phyloP scores from a whole-genome alignment of 176 grass and related monocot genomes.

The Juncus effusus region DNA sequence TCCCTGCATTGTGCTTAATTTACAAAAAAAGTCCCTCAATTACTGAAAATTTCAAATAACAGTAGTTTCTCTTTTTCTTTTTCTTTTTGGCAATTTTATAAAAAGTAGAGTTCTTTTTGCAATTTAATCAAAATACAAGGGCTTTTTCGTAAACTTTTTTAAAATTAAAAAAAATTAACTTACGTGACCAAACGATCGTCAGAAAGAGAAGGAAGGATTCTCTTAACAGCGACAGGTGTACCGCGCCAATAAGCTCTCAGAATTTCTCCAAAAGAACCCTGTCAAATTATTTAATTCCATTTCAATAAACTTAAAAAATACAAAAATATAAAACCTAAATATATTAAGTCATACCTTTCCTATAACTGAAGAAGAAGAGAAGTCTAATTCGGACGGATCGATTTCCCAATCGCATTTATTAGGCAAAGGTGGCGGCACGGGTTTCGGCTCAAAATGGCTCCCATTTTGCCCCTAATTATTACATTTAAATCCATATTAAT shows the following conservation, averaged over 20 bases:
- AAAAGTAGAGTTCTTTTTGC: no score
- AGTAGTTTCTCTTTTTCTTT: no score
- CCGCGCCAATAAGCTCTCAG: constrained; percentile 98
- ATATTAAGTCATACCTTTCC: constrained; percentile 59
- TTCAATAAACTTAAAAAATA: constrained; percentile 12
- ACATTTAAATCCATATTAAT: not conserved
- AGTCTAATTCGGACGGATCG: constrained; percentile 88
- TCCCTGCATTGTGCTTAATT: no score
- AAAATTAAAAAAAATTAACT: constrained; percentile 35
- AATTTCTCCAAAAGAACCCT: constrained; percentile 99
- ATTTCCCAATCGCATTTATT: constrained; percentile 99
- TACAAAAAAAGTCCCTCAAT: no score
- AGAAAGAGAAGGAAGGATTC: constrained; percentile 97
- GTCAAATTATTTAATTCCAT: constrained; percentile 14
- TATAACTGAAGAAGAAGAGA: constrained; percentile 55
- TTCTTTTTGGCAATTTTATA: no score
- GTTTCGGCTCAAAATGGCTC: constrained; percentile 97
- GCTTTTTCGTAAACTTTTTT: not conserved
- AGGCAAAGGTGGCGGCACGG: constrained; percentile 90
- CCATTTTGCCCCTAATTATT: constrained; percentile 76
- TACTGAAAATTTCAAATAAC: no score
- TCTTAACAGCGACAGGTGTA: constrained; percentile 96
- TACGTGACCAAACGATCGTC: constrained; percentile 94
- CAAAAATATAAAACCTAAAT: not conserved
- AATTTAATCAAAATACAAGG: constrained; percentile 1